A percentile compares a stretch with the other conserved stretches of the same genome.
phyloP scores from a whole-genome alignment of 1,284 basidiomycete species.

The Coniferiporia weirii region DNA sequence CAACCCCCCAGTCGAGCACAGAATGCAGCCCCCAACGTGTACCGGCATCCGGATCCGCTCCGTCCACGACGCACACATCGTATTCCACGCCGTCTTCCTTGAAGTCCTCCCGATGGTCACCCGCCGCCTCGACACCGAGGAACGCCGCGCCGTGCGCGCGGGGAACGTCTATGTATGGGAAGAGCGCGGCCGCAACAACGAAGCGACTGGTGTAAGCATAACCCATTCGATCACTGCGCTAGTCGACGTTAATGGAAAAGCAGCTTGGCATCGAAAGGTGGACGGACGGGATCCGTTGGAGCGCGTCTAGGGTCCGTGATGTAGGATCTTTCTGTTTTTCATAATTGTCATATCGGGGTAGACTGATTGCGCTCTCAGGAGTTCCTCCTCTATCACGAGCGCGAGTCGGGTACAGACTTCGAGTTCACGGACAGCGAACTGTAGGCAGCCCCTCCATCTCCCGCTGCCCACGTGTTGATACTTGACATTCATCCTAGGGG shows the following conservation, averaged over 20 bases:
- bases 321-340: constrained; percentile 35
- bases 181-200: constrained; percentile 35
- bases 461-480: neutral
- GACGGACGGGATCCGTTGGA: constrained; percentile 55
- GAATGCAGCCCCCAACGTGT: constrained; percentile 41
- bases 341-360: constrained; percentile 3
- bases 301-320: constrained; percentile 69
- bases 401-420: constrained; percentile 27
- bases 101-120: constrained; percentile 36
- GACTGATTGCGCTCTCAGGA: constrained; percentile 24
- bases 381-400: constrained; percentile 38
- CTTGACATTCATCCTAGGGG: constrained; percentile 4
- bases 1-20: constrained; percentile 8
- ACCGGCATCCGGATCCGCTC: constrained; percentile 34
- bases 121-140: constrained; percentile 38
- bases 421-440: constrained; percentile 21
- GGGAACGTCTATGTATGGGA: constrained; percentile 46
- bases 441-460: neutral
- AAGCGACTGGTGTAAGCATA: constrained; percentile 33
- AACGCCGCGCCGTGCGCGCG: constrained; percentile 37
- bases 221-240: neutral
- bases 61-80: constrained; percentile 36
- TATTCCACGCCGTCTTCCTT: constrained; percentile 38
- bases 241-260: neutral
- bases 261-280: constrained; percentile 68